A percentile compares a stretch with the other conserved stretches of the same genome.
Evolutionary conservation across 306 rosid genomes (phyloP).

Genomic region (Senna tora): DNA sequence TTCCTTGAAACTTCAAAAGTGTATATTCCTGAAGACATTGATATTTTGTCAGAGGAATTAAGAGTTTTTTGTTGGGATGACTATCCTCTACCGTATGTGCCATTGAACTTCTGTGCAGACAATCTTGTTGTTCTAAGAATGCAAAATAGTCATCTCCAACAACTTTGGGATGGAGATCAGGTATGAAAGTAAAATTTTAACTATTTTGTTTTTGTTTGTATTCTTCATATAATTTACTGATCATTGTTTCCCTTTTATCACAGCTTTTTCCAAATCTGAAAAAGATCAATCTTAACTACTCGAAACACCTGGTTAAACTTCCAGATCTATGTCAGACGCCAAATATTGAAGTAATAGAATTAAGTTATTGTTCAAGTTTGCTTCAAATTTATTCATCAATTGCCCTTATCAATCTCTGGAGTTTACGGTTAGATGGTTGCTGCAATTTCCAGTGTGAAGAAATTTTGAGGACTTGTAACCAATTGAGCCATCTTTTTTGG

Average conservation of each 20-base stretch:
- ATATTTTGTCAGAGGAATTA: background rate
- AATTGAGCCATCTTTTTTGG: background rate
- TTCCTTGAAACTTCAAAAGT: background rate
- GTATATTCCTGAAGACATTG: background rate
- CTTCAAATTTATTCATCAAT: background rate
- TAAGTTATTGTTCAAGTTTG: background rate
- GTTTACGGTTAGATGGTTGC: background rate
- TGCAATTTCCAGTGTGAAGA: background rate
- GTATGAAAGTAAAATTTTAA: too few species aligned
- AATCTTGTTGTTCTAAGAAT: too few species aligned
- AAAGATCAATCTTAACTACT: background rate
- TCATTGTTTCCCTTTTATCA: background rate
- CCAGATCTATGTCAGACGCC: background rate
- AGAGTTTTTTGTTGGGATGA: background rate
- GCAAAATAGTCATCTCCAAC: too few species aligned
- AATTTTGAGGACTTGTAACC: background rate
- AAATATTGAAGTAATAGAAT: background rate
- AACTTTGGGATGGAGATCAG: too few species aligned
- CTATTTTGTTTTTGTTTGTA: background rate
- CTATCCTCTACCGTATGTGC: background rate
- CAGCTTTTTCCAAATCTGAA: background rate
- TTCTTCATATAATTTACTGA: background rate
- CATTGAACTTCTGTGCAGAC: background rate
- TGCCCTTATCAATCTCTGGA: background rate
- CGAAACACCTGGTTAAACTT: background rate